Evolutionary conservation across 2,329 filamentous ascomycete genomes (phyloP).

Genomic region (Hortaea werneckii): DNA sequence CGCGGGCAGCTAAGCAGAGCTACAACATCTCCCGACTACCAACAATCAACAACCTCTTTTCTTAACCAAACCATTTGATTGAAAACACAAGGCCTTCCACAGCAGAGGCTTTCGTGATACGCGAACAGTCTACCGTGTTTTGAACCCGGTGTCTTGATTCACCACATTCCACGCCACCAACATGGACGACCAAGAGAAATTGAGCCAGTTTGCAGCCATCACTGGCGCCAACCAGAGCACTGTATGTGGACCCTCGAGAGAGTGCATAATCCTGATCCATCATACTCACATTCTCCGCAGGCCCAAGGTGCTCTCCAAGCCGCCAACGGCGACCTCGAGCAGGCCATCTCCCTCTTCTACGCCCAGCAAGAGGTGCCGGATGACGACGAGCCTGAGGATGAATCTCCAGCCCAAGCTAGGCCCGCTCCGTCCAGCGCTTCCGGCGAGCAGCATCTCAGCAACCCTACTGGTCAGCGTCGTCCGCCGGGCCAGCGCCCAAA

Average conservation of each 20-base stretch:
- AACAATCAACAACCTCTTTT: too few relatives aligned
- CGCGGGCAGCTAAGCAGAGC: too few relatives aligned
- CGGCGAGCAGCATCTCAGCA: slow-evolving; percentile 1
- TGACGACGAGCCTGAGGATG: slow-evolving; percentile 7
- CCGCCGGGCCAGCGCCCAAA: slow-evolving; percentile 14
- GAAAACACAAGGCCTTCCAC: too few relatives aligned
- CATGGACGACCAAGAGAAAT: slow-evolving; percentile 23
- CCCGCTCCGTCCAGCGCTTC: slow-evolving; percentile 7
- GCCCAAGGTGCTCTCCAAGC: slow-evolving; percentile 35
- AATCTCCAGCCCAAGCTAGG: slow-evolving; percentile 16
- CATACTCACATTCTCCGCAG: slow-evolving; percentile 18
- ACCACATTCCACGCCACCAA: slow-evolving; percentile 1
- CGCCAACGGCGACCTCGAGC: slow-evolving; percentile 36
- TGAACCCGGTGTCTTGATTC: too few relatives aligned
- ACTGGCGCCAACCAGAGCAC: slow-evolving; percentile 25
- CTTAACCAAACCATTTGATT: too few relatives aligned
- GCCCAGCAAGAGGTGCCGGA: slow-evolving; percentile 31
- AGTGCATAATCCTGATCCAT: neutral
- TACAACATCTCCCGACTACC: too few relatives aligned
- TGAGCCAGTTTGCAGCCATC: slow-evolving; percentile 28
- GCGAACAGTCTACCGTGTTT: too few relatives aligned
- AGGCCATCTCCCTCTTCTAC: slow-evolving; percentile 36
- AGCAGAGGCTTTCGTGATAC: too few relatives aligned
- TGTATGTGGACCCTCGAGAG: slow-evolving; percentile 13
- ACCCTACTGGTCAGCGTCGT: slow-evolving; percentile 1